Percentiles rank a stretch among this genome's conserved stretches.
These are phyloP conservation scores for Ophiocordyceps unilateralis DNA, from an alignment of 2,329 filamentous ascomycete species.

Conservation along the genomic window DNA sequence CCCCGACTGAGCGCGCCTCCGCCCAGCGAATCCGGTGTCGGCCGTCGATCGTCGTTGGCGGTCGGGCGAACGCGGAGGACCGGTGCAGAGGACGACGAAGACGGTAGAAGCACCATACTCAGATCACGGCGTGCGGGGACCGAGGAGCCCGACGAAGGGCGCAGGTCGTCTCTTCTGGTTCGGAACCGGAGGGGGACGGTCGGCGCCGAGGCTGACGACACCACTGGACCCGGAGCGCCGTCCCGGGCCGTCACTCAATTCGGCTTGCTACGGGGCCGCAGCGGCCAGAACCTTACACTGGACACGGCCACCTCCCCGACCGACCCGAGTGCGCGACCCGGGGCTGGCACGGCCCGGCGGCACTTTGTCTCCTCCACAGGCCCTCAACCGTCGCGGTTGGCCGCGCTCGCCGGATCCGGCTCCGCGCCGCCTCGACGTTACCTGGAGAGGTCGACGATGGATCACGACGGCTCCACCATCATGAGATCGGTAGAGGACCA, in stretches of 20 bases:
- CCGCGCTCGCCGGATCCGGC: slow-evolving; percentile 19
- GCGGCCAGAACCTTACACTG: slow-evolving; percentile 10
- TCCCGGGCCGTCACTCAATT: slow-evolving; percentile 42
- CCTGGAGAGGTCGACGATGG: slow-evolving; percentile 25
- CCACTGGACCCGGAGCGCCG: slow-evolving; percentile 34
- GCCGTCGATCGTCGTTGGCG: slow-evolving; percentile 36
- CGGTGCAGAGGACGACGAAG: slow-evolving; percentile 32
- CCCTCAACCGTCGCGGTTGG: slow-evolving; percentile 26
- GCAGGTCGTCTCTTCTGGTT: slow-evolving; percentile 23
- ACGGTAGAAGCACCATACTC: slow-evolving; percentile 31
- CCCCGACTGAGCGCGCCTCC: slow-evolving; percentile 24
- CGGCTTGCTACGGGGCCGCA: slow-evolving; percentile 16
- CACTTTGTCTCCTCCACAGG: slow-evolving; percentile 29
- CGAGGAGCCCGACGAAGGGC: slow-evolving; percentile 30
- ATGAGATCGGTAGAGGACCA: slow-evolving; percentile 9
- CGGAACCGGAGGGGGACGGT: slow-evolving; percentile 28
- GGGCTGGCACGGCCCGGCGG: slow-evolving; percentile 31
- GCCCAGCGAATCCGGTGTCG: slow-evolving; percentile 19
- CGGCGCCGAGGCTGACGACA: slow-evolving; percentile 30
- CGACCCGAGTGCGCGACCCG: slow-evolving; percentile 18
- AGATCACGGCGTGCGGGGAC: slow-evolving; percentile 26
- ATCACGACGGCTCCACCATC: slow-evolving; percentile 18
- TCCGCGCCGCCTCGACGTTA: slow-evolving; percentile 27
- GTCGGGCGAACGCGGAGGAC: slow-evolving; percentile 26
- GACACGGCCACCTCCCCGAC: slow-evolving; percentile 18